Base-by-base conservation (phyloP, 768 basidiomycete genomes). In the Mrakia hoshinonis region DNA sequence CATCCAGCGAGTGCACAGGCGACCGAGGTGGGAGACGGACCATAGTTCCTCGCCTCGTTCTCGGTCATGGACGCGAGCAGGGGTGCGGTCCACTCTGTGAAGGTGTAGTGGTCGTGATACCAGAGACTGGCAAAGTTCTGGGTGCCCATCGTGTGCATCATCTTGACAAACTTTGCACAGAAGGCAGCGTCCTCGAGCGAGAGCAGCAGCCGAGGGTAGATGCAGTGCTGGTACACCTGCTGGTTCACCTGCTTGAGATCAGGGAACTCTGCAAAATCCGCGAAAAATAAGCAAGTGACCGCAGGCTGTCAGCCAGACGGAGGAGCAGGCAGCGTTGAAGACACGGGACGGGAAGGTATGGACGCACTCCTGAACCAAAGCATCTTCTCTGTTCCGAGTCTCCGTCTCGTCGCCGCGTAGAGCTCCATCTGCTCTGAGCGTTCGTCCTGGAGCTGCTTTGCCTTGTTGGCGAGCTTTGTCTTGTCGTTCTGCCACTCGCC, bases 141-240 rank as follows among this genome's bases (percentile, higher is more conserved):
- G 0, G 94, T 94, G n/a, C 91, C 93, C 77, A 88, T 85, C 18
- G 85, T 84, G 75, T 99, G 96, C 73, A 97, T 82, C 18, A 88
- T 83, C 77, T 89, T 89, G 78, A 98, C 89, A 76, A 98, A 88
- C 74, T 91, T 89, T 2, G 91, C 89, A 69, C 92, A 92, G 75
- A 87, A 99, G 69, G 95, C 89, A 31, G 96, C 95, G 79, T 99
- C 96, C 86, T 93, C 91, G 0, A 93, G 93, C 0, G 95, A 95
- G n/a, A 97, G 81, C 49, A 97, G 82, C 74, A 89, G 89, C 36
- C 96, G 87, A 13, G 96, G 95, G 76, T 90, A 88, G 73, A 99
- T 86, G 78, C 96, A 98, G 76, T 95, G 87, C 77, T 96, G 91
- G 73, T 92, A 88, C 69, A 76, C 80, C 61, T 80, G 75, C n/a